Base-by-base conservation (phyloP, 2,329 filamentous ascomycete species). In the Curvularia hawaiiensis region DNA sequence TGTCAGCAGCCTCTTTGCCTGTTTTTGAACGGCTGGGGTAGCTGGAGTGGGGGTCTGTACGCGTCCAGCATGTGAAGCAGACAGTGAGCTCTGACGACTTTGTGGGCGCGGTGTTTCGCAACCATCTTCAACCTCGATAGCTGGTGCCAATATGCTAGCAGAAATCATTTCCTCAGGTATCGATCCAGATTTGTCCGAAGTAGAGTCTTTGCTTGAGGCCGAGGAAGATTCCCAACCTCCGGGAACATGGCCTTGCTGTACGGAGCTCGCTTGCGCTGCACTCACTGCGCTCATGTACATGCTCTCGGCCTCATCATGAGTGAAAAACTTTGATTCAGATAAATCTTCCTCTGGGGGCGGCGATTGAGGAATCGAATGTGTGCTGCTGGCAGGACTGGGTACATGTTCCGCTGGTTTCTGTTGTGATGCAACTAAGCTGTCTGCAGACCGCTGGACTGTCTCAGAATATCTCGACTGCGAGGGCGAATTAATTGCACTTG, bases 241-340 rank as follows among this genome's bases (percentile, higher is more conserved):
- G 26, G 79, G 79, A 43, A 81, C 63, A 39, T 71, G 61, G 26
- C 53, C 58, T 6, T 55, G 50, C 30, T 61, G 65, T 24, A 66
- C 65, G 10, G 64, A 56, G 39, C 54, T 51, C 3, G 50, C 59
- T 24, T 74, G 71, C 10, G 70, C 71, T 38, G 77, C 75, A 56
- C 83, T 85, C 54, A 87, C 78, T 11, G 84, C 86, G 68, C 86
- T 94, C 87, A 92, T 88, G 67, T 95, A 96, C 88, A 96, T 90
- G 73, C 91, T 95, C 69, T 91, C 88, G 0, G 90, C 90, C 61
- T 94, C 90, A 60, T 92, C 89, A 57, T 92, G 90, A 35, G 85
- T 91, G 68, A 90, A 94, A 1, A 92, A 70, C 40, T 85, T 88
- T 5, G 91, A 94, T 60, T 78, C 66, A 12, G 75, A 56, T 26